These are phyloP conservation scores for Tillandsia fasciculata DNA, from an alignment of 176 grass and related monocot species.

Conservation along the genomic window DNA sequence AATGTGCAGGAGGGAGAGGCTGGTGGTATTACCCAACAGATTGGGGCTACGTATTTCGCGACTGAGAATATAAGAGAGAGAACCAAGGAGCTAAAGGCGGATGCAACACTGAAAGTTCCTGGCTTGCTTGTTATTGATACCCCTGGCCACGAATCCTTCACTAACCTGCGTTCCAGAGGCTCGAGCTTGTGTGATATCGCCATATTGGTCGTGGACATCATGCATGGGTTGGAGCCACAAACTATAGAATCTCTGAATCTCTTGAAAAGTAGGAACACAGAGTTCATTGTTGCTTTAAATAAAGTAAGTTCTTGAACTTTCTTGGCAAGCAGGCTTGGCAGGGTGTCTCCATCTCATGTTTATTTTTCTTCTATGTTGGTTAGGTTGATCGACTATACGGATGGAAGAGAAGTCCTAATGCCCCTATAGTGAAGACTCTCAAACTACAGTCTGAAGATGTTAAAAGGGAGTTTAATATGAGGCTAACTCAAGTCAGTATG, in stretches of 20 bases:
- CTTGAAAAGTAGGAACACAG: conserved; percentile 59
- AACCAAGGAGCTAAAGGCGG: conserved; percentile 81
- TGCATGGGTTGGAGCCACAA: conserved; percentile 92
- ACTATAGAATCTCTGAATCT: conserved; percentile 92
- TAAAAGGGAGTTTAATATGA: conserved; percentile 81
- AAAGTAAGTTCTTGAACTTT: conserved; percentile 48
- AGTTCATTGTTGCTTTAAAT: conserved; percentile 96
- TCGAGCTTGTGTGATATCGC: conserved; percentile 95
- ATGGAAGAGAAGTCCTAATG: conserved; percentile 63
- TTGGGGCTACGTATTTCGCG: conserved; percentile 88
- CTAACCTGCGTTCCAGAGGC: conserved; percentile 92
- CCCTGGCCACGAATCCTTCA: conserved; percentile 84
- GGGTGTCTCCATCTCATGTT: conserved; percentile 15
- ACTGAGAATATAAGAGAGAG: conserved; percentile 98
- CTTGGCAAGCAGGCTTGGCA: neutral
- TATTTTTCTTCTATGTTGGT: conserved; percentile 16
- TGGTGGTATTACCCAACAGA: conserved; percentile 96
- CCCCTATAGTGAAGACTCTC: conserved; percentile 67
- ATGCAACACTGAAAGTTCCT: conserved; percentile 89
- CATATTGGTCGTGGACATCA: conserved; percentile 96
- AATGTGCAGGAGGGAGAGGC: conserved; percentile 97
- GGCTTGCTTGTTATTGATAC: conserved; percentile 97
- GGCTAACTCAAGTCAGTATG: conserved; percentile 70
- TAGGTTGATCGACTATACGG: conserved; percentile 97
- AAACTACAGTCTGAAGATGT: conserved; percentile 87